phyloP scores from a whole-genome alignment of 805 yeast species.

The Zygotorulaspora florentina region DNA sequence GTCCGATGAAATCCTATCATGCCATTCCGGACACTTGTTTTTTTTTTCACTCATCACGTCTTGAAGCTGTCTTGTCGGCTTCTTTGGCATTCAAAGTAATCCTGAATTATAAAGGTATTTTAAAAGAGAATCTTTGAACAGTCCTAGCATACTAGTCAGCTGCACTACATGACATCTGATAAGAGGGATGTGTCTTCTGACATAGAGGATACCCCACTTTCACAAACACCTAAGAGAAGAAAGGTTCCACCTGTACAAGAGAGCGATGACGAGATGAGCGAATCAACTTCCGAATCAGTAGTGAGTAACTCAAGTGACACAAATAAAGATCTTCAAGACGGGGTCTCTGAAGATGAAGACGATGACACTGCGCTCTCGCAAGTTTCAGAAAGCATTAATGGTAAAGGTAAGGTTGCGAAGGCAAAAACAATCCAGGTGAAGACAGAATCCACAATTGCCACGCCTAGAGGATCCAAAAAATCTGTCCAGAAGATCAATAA shows the following conservation, averaged over 20 bases:
- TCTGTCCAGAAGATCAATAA: constrained; percentile 7
- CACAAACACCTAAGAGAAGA: constrained; percentile 14
- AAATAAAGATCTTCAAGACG: neutral
- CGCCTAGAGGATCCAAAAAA: constrained; percentile 5
- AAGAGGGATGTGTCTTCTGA: constrained; percentile 11
- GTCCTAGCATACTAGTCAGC: too few species aligned
- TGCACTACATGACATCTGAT: constrained; percentile 8
- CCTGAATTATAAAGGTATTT: too few species aligned
- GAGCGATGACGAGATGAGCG: constrained; percentile 13
- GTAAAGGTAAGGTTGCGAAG: constrained; percentile 3
- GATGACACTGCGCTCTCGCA: constrained; percentile 25
- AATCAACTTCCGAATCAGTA: neutral
- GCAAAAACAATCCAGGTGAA: constrained; percentile 7
- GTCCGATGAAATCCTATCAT: neutral
- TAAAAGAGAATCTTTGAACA: too few species aligned
- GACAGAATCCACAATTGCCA: constrained; percentile 1
- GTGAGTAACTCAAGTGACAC: neutral
- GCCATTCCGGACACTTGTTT: constrained; percentile 1
- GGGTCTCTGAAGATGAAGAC: constrained; percentile 17
- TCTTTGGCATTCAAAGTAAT: too few species aligned
- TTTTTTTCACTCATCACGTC: constrained; percentile 1
- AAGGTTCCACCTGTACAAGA: constrained; percentile 14
- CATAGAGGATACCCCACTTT: constrained; percentile 19
- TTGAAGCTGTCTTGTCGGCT: too few species aligned
- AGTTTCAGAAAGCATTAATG: constrained; percentile 14